Evolutionary conservation across 2,329 filamentous ascomycete genomes (phyloP).

Genomic region (Botrytis squamosa): DNA sequence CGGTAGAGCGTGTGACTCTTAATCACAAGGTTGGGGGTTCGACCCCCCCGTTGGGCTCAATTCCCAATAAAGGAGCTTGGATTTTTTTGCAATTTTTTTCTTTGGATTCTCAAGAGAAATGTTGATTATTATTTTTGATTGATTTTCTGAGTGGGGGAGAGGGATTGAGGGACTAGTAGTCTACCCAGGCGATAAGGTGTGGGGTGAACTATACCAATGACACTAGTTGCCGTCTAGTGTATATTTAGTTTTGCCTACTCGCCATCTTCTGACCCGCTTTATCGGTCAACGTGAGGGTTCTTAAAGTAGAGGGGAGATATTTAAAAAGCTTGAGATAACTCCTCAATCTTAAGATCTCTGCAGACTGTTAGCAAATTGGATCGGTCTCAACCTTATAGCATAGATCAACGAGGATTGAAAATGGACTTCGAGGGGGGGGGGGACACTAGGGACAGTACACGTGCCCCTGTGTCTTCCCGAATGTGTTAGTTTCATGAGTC

Average conservation of each 20-base stretch:
- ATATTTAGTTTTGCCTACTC: neutral
- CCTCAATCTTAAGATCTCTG: neutral
- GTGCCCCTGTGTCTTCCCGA: neutral
- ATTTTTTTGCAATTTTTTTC: neutral
- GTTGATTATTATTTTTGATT: neutral
- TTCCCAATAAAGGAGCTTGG: neutral
- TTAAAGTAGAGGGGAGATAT: neutral
- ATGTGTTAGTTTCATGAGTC: neutral
- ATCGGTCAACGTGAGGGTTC: neutral
- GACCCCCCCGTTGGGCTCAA: constrained; percentile 20
- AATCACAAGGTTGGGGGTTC: constrained; percentile 23
- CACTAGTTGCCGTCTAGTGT: neutral
- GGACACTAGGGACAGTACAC: neutral
- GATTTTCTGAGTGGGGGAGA: neutral
- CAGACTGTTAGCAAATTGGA: neutral
- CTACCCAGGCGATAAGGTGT: neutral
- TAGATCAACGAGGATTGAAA: neutral
- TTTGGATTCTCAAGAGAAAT: accelerated
- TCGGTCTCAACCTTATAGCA: neutral
- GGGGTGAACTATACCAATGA: neutral
- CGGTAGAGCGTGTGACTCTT: constrained; percentile 40
- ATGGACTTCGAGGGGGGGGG: neutral
- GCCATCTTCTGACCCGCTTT: neutral
- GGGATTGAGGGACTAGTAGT: neutral
- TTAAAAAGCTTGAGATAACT: neutral